phyloP scores from a whole-genome alignment of 257 asterid genomes.

The Thymus mandschuricus region DNA sequence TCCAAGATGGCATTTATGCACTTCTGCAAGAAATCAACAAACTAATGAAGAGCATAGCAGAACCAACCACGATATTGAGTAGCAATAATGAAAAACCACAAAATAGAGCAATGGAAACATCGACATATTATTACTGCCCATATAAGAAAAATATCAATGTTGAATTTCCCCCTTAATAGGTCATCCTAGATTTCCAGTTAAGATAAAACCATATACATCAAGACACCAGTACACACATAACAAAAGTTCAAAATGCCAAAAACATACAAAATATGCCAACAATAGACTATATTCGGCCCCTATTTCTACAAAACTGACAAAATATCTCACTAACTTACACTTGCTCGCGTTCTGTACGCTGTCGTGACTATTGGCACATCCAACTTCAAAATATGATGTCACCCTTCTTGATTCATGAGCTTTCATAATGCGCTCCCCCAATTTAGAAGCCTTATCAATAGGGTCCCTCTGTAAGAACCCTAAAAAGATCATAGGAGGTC shows the following conservation, averaged over 20 bases:
- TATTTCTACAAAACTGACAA: background rate
- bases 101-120: background rate
- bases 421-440: conserved; percentile 53
- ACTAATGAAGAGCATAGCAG: conserved; percentile 31
- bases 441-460: conserved; percentile 45
- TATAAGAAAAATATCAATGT: background rate
- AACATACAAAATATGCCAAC: background rate
- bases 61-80: conserved; percentile 15
- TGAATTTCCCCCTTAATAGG: conserved; percentile 1
- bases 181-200: background rate
- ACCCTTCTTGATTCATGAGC: conserved; percentile 64
- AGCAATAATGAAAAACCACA: background rate
- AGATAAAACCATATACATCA: background rate
- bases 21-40: conserved; percentile 63
- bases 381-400: conserved; percentile 64
- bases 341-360: conserved; percentile 52
- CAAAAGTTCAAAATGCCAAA: conserved; percentile 17
- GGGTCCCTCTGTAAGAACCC: conserved; percentile 57
- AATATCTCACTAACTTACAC: conserved; percentile 55
- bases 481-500: conserved; percentile 31
- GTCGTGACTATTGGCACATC: conserved; percentile 55
- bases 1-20: conserved; percentile 68
- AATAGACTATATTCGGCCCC: background rate
- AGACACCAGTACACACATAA: background rate
- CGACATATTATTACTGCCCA: background rate